Percentiles rank a stretch among this genome's conserved stretches.
Evolutionary conservation across 176 grass and related monocot genomes (phyloP).

Genomic region (Hordeum marinum): DNA sequence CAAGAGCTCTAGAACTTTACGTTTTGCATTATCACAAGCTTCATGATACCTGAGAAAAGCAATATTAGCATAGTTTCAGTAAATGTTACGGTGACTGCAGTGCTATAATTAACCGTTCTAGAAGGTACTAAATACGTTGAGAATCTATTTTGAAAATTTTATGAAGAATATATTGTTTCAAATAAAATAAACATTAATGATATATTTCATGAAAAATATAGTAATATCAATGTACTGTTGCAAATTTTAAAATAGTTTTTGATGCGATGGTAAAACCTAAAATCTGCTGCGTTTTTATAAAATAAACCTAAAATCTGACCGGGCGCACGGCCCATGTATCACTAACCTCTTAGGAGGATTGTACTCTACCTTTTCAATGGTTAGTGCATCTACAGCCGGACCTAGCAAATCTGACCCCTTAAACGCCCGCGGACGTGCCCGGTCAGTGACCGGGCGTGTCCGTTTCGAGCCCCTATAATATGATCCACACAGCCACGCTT

Average conservation of each 20-base stretch:
- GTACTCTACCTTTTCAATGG: no score
- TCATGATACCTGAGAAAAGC: conserved; percentile 77
- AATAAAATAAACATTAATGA: not conserved
- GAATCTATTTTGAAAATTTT: not conserved
- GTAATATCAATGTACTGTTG: not conserved
- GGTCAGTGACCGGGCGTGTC: no score
- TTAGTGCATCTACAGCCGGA: no score
- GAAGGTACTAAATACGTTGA: not conserved
- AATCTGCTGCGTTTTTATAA: no score
- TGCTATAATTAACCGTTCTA: not conserved
- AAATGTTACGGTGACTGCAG: not conserved
- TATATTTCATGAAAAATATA: not conserved
- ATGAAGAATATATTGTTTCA: not conserved
- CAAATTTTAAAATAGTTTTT: not conserved
- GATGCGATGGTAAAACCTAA: not conserved
- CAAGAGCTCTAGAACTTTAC: conserved; percentile 77
- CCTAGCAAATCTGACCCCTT: no score
- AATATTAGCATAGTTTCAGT: conserved; percentile 20
- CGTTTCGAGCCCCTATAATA: no score
- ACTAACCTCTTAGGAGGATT: no score
- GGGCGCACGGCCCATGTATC: no score
- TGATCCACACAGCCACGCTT: no score
- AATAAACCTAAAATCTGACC: no score
- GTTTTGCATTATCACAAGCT: conserved; percentile 70
- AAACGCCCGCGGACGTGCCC: no score